Conservation (phyloP, 2,329 filamentous ascomycete species). For the Coniochaeta sp. region DNA sequence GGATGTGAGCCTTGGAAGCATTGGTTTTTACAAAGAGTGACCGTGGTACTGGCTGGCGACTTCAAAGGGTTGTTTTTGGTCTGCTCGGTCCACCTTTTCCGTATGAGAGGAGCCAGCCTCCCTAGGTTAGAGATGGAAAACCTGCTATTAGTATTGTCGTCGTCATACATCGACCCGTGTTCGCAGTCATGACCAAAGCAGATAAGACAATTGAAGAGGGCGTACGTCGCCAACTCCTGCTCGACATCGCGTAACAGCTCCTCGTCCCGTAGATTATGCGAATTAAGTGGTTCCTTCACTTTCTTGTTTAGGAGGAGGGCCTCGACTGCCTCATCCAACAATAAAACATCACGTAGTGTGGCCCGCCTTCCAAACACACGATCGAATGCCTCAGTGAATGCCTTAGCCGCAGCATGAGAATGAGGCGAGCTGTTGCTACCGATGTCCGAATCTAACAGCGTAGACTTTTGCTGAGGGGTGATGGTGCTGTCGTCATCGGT, state of each 20-base stretch:
- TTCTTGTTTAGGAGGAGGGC: constrained; percentile 46
- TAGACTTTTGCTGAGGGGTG: constrained; percentile 47
- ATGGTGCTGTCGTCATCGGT: constrained; percentile 37
- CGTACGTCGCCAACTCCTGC: constrained; percentile 44
- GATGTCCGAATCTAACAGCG: constrained; percentile 39
- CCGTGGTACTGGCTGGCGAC: constrained; percentile 11
- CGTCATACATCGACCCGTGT: constrained; percentile 44
- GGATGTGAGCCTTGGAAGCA: constrained; percentile 29
- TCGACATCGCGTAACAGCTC: constrained; percentile 31
- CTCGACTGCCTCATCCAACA: constrained; percentile 46
- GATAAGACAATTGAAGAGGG: constrained; percentile 48
- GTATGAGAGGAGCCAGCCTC: constrained; percentile 21
- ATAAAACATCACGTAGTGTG: constrained; percentile 42
- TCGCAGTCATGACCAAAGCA: constrained; percentile 55
- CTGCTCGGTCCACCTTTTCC: constrained; percentile 21
- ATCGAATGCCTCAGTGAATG: constrained; percentile 51
- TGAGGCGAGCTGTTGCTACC: constrained; percentile 33
- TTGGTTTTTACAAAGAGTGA: constrained; percentile 27
- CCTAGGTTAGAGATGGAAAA: constrained; percentile 42
- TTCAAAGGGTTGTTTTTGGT: constrained; percentile 9
- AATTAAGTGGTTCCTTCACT: constrained; percentile 28
- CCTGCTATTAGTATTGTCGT: constrained; percentile 42
- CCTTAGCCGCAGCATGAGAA: constrained; percentile 32
- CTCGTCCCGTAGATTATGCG: constrained; percentile 26
- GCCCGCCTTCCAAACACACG: constrained; percentile 42